phyloP scores from a whole-genome alignment of 2,329 filamentous ascomycete genomes.

The Calonectria hawksworthii region DNA sequence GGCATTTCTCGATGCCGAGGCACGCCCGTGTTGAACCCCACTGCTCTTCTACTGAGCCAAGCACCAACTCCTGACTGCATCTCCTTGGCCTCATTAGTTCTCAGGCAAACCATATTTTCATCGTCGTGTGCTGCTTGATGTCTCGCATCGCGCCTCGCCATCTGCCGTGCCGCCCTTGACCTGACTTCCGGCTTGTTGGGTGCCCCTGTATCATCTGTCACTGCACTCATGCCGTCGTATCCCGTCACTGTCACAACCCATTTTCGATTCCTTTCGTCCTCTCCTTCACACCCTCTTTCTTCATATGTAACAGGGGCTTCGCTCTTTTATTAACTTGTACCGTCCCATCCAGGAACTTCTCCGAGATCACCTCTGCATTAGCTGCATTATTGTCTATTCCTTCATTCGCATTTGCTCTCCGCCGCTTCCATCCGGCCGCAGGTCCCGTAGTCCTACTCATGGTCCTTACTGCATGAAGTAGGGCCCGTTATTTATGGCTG shows the following conservation, averaged over 20 bases:
- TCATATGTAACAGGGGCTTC: conserved; percentile 35
- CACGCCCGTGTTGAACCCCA: conserved; percentile 12
- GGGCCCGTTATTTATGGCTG: conserved; percentile 31
- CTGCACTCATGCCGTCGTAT: conserved; percentile 38
- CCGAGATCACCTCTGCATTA: conserved; percentile 6
- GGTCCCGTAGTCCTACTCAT: conserved; percentile 40
- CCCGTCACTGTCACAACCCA: conserved; percentile 25
- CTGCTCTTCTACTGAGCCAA: neutral
- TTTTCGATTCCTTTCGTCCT: conserved; percentile 29
- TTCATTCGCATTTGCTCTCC: neutral
- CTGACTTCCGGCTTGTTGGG: neutral
- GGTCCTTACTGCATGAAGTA: conserved; percentile 35
- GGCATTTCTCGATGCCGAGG: conserved; percentile 20
- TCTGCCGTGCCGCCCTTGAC: conserved; percentile 5
- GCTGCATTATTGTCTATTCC: neutral
- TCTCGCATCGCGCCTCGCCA: neutral
- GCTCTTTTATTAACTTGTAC: conserved; percentile 35
- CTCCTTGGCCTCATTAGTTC: neutral
- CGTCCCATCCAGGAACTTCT: conserved; percentile 37
- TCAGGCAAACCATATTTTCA: neutral
- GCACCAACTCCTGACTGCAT: conserved; percentile 14
- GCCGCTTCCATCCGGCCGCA: conserved; percentile 34
- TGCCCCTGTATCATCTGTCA: conserved; percentile 31
- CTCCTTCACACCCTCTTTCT: conserved; percentile 40
- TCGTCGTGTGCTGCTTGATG: neutral